A percentile compares a stretch with the other conserved stretches of the same genome.
Conservation (phyloP, 305 asterid species). For the Fraxinus latifolia region DNA sequence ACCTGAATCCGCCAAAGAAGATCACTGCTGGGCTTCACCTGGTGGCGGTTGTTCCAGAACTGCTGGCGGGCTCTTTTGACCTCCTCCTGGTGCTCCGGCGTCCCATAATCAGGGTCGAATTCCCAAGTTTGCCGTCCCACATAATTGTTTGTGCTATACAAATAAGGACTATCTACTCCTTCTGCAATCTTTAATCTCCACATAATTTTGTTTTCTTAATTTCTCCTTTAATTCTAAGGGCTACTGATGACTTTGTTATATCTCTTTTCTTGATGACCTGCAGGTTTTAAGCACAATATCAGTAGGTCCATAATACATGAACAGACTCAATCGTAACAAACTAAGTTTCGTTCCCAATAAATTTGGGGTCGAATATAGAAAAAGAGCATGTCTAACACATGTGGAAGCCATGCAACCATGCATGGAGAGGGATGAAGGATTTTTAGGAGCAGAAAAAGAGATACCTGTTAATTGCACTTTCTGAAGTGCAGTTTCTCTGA, state of each 20-base stretch:
- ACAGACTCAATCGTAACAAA: neutral
- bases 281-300: neutral
- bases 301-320: neutral
- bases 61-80: slow-evolving; percentile 43
- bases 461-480: neutral
- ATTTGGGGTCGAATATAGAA: neutral
- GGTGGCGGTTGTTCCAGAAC: slow-evolving; percentile 52
- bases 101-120: slow-evolving; percentile 46
- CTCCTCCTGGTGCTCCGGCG: slow-evolving; percentile 43
- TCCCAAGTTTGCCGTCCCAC: slow-evolving; percentile 65
- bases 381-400: neutral
- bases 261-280: neutral
- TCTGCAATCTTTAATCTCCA: slow-evolving; percentile 56
- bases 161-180: slow-evolving; percentile 50
- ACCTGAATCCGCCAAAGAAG: slow-evolving; percentile 52
- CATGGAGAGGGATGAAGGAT: neutral
- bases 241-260: neutral
- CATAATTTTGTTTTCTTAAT: slow-evolving; percentile 26
- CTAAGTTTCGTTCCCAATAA: neutral
- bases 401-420: neutral
- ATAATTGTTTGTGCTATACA: slow-evolving; percentile 59
- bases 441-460: neutral
- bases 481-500: neutral
- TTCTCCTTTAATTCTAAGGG: neutral
- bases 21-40: slow-evolving; percentile 53